Base-by-base conservation (phyloP, 805 yeast genomes). In the Dipodascopsis uninucleata region DNA sequence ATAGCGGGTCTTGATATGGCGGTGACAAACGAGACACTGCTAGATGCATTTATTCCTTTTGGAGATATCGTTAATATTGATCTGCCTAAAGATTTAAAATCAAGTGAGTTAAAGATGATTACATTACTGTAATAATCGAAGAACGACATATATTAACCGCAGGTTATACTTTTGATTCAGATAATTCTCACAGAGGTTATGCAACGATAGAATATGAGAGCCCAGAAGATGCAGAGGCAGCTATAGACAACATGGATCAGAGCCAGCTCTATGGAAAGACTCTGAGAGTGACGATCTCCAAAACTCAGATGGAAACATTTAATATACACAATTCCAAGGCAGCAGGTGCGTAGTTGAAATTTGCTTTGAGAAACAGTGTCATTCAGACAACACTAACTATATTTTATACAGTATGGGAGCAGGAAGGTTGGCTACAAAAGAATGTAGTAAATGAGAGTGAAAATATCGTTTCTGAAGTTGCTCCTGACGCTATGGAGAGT, bases 191-290 rank as follows among this genome's bases (percentile, higher is more conserved):
- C 26, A 42, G 49, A 20, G 61, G 63, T 14, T 49, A 34, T 25
- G 66, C 63, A 7, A 49, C 52, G 31, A 44, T 63, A 5, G 61
- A 59, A 32, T 64, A 50, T 40, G 64, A 59, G 32, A 47, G 49
- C 10, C 52, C 50, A 5, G 57, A 46, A 3, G 69, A 64, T 38
- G 68, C 67, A 5, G 57, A 41, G 25, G 59, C 62, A 3, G 68
- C 68, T 0, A 53, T 62, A 10, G 67, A 64, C 31, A 64, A 64
- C 41, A 55, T 61, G 61, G 57, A 62, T 17, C 56, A 55, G 5
- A 38, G 61, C 2, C 55, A 53, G 35, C 37, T 65, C 12, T 43
- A 46, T 23, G 65, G 63, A 14, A 38, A 47, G 28, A 49, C 48
- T 7, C 33, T 63, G 18, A 43, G 50, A 20, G 68, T 63, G 3